These are phyloP conservation scores for Eucalyptus fibrosa DNA, from an alignment of 345 rosid species.

Conservation along the genomic window DNA sequence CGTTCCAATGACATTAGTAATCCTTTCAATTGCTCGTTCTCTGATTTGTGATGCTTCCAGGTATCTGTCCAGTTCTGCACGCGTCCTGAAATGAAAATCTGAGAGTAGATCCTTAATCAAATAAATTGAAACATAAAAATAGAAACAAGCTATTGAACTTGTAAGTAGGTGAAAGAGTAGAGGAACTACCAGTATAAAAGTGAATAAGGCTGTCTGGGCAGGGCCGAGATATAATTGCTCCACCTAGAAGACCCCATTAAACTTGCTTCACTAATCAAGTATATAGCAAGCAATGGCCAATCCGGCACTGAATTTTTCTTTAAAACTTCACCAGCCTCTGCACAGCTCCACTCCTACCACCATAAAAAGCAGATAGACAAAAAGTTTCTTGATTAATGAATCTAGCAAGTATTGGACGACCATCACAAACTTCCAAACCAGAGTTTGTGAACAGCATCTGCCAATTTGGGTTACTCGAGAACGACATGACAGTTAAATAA, in stretches of 20 bases:
- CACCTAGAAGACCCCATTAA: slow-evolving; percentile 62
- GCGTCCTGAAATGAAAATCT: slow-evolving; percentile 71
- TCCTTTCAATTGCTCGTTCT: slow-evolving; percentile 84
- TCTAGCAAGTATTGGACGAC: neutral
- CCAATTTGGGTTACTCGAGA: neutral
- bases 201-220: slow-evolving; percentile 88
- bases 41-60: slow-evolving; percentile 94
- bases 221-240: slow-evolving; percentile 79
- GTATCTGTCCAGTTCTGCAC: slow-evolving; percentile 84
- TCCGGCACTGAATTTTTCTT: slow-evolving; percentile 76
- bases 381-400: neutral
- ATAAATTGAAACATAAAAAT: neutral
- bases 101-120: slow-evolving; percentile 36
- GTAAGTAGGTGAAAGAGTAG: neutral
- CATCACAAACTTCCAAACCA: neutral
- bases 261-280: slow-evolving; percentile 91
- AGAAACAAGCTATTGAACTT: neutral
- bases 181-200: slow-evolving; percentile 66
- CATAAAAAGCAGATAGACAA: neutral
- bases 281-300: slow-evolving; percentile 88
- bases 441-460: neutral
- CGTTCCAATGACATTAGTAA: slow-evolving; percentile 84
- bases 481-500: neutral
- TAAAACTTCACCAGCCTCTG: slow-evolving; percentile 63
- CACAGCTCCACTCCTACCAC: slow-evolving; percentile 60